These are phyloP conservation scores for Heracleum sosnowskyi DNA, from an alignment of 129 eudicot genomes.

Conservation along the genomic window DNA sequence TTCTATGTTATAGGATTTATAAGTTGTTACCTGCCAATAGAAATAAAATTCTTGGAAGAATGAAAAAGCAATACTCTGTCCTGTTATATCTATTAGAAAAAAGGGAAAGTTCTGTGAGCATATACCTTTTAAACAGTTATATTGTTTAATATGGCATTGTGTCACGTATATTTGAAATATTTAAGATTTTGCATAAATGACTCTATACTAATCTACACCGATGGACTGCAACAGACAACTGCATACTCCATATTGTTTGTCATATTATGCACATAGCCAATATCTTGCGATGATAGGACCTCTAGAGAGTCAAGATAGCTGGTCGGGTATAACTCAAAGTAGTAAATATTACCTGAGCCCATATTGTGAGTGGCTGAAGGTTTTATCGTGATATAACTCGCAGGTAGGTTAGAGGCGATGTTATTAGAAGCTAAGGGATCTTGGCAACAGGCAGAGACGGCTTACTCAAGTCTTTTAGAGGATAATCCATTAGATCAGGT, in stretches of 20 bases:
- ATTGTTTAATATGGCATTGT: too few species aligned
- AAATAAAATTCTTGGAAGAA: background rate
- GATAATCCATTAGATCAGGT: conserved; percentile 89
- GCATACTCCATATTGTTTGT: background rate
- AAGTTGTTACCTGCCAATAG: background rate
- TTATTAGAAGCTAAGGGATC: conserved; percentile 87
- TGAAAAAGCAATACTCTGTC: background rate
- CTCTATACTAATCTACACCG: background rate
- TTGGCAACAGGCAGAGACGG: conserved; percentile 93
- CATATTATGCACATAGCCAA: background rate
- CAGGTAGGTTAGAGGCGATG: conserved; percentile 91
- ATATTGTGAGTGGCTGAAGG: background rate
- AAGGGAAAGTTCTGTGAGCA: background rate
- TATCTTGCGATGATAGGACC: background rate
- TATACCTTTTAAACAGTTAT: background rate
- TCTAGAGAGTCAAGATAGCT: background rate
- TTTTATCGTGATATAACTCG: conserved; percentile 6
- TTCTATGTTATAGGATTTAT: background rate
- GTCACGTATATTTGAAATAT: background rate
- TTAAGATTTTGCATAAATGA: background rate
- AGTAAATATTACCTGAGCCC: background rate
- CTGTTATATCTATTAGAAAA: background rate
- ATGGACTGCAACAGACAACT: background rate
- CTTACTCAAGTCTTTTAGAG: conserved; percentile 79
- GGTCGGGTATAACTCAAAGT: background rate